Percentiles rank a stretch among this genome's conserved stretches.
Conservation (phyloP, 2,329 filamentous ascomycete species). For the Zasmidium angulare region DNA sequence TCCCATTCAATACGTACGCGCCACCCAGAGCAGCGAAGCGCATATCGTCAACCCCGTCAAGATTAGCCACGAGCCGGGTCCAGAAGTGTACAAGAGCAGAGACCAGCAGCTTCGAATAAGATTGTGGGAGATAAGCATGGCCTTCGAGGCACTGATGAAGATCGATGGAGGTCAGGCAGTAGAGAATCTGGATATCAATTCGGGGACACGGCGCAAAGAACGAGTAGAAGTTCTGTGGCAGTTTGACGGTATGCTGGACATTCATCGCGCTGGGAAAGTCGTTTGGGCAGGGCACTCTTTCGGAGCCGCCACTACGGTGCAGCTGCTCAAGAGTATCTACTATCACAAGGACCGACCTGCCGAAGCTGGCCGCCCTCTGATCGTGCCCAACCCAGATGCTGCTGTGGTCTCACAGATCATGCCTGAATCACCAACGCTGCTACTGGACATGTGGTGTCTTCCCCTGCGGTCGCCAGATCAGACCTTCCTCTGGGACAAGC, state of each 20-base stretch:
- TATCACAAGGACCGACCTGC: conserved; percentile 50
- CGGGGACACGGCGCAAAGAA: conserved; percentile 36
- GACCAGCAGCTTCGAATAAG: conserved; percentile 73
- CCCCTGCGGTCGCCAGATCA: conserved; percentile 66
- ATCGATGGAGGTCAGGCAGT: conserved; percentile 59
- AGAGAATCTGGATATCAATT: conserved; percentile 47
- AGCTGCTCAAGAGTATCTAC: conserved; percentile 77
- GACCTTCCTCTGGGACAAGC: conserved; percentile 66
- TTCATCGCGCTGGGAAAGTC: conserved; percentile 70
- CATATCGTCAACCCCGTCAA: conserved; percentile 46
- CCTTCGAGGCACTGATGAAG: conserved; percentile 66
- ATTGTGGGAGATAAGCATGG: conserved; percentile 73
- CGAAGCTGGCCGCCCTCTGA: conserved; percentile 58
- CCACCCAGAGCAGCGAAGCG: conserved; percentile 48
- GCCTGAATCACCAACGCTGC: conserved; percentile 61
- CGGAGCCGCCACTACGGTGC: conserved; percentile 70
- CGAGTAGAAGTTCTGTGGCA: conserved; percentile 52
- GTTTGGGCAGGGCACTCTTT: conserved; percentile 80
- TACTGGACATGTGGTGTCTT: conserved; percentile 81
- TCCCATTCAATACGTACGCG: conserved; percentile 70
- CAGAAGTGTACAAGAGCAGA: conserved; percentile 63
- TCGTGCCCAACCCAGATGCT: conserved; percentile 56
- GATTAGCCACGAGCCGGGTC: conserved; percentile 60
- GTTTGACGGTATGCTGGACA: conserved; percentile 63
- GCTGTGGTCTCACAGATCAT: conserved; percentile 66